phyloP scores from a whole-genome alignment of 305 asterid species.

The Solanum hybrid region DNA sequence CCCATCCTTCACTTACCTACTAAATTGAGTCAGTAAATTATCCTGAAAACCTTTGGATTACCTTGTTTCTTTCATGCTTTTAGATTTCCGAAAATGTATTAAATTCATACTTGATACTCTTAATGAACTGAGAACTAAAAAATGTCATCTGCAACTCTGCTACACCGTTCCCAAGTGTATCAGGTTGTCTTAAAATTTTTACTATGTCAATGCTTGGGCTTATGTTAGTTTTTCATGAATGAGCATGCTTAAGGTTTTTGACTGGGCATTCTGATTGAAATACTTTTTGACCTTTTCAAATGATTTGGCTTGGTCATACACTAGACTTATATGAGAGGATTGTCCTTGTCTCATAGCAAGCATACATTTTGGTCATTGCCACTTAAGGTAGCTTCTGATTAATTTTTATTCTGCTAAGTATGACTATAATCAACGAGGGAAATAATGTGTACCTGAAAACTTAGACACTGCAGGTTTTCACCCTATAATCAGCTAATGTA shows the following conservation, averaged over 20 bases:
- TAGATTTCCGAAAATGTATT: neutral
- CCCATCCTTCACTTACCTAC: neutral
- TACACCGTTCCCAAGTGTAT: neutral
- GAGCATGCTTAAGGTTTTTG: neutral
- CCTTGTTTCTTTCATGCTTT: neutral
- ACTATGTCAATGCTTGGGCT: neutral
- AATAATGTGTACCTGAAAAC: neutral
- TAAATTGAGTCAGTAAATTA: neutral
- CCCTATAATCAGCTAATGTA: conserved; percentile 18
- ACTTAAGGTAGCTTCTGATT: neutral
- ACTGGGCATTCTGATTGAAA: neutral
- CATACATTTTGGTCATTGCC: neutral
- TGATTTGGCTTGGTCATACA: neutral
- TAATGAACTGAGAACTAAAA: neutral
- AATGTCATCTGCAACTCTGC: neutral
- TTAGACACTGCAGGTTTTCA: neutral
- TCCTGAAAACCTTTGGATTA: neutral
- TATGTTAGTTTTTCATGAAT: neutral
- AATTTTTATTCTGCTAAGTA: neutral
- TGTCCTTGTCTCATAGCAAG: neutral
- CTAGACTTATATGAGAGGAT: neutral
- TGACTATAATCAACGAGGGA: neutral
- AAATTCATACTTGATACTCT: neutral
- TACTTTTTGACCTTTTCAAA: neutral
- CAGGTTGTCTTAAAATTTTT: neutral